Evolutionary conservation across 768 basidiomycete genomes (phyloP).

Genomic region (Phlebiopsis flavidoalba): DNA sequence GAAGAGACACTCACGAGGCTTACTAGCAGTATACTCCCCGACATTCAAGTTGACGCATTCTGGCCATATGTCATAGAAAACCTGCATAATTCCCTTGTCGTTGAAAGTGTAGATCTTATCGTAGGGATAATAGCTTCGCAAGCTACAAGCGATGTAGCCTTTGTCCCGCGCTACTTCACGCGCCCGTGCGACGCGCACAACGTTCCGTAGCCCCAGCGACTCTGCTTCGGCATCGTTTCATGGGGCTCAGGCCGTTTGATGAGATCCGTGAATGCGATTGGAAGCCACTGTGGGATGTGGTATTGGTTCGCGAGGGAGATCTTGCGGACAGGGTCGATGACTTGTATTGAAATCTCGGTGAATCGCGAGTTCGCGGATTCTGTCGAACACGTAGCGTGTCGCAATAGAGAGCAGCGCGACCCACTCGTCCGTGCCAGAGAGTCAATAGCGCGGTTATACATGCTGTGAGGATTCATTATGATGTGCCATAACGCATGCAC

Average conservation of each 20-base stretch:
- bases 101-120: conserved; percentile 8
- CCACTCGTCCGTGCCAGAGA: conserved; percentile 28
- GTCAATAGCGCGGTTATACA: conserved; percentile 14
- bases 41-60: neutral
- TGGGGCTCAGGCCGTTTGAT: conserved; percentile 16
- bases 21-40: neutral
- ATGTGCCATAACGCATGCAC: neutral
- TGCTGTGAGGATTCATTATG: conserved; percentile 1
- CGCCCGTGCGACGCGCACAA: conserved; percentile 20
- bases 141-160: neutral
- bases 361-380: conserved; percentile 32
- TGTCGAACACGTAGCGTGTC: conserved; percentile 32
- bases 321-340: conserved; percentile 24
- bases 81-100: conserved; percentile 4
- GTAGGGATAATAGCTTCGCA: conserved; percentile 4
- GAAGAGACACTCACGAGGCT: neutral
- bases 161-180: conserved; percentile 20
- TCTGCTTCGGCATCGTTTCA: conserved; percentile 22
- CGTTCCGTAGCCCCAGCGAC: conserved; percentile 17
- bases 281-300: conserved; percentile 18
- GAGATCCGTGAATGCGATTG: conserved; percentile 20
- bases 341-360: conserved; percentile 15
- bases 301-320: conserved; percentile 12
- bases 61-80: conserved; percentile 9
- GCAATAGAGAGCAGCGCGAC: conserved; percentile 35